These are phyloP conservation scores for Botrytis elliptica DNA, from an alignment of 2,329 filamentous ascomycete genomes.

Conservation along the genomic window DNA sequence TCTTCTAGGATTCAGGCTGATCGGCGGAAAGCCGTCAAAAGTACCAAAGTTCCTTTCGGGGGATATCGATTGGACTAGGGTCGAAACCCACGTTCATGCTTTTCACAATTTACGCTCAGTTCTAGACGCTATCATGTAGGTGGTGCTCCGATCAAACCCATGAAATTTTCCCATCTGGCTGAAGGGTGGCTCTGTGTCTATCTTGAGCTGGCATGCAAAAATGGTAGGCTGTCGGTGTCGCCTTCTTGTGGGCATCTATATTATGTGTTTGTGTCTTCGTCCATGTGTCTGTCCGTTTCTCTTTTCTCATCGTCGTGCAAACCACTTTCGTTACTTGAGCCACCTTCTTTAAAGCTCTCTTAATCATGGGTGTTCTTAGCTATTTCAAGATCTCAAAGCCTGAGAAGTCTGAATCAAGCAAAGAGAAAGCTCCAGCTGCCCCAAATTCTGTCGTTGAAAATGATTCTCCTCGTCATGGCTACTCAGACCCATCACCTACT, in stretches of 20 bases:
- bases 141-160: conserved; percentile 5
- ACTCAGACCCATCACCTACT: neutral
- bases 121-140: conserved; percentile 9
- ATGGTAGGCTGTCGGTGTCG: conserved; percentile 9
- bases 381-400: conserved; percentile 21
- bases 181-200: neutral
- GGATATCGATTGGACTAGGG: neutral
- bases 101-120: neutral
- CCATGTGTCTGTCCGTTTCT: conserved; percentile 8
- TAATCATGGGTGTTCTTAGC: conserved; percentile 18
- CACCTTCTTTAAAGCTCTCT: conserved; percentile 10
- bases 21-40: neutral
- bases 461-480: conserved; percentile 13
- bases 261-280: conserved; percentile 17
- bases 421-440: conserved; percentile 15
- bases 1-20: neutral
- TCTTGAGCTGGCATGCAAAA: conserved; percentile 12
- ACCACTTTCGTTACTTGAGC: conserved; percentile 18
- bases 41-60: neutral
- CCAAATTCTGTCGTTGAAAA: conserved; percentile 11
- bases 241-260: conserved; percentile 10
- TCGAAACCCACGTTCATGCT: conserved; percentile 7
- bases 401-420: conserved; percentile 16
- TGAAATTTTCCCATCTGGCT: conserved; percentile 10
- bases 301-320: conserved; percentile 11